These are phyloP conservation scores for Orbilia oligospora DNA, from an alignment of 2,329 filamentous ascomycete genomes.

Conservation along the genomic window DNA sequence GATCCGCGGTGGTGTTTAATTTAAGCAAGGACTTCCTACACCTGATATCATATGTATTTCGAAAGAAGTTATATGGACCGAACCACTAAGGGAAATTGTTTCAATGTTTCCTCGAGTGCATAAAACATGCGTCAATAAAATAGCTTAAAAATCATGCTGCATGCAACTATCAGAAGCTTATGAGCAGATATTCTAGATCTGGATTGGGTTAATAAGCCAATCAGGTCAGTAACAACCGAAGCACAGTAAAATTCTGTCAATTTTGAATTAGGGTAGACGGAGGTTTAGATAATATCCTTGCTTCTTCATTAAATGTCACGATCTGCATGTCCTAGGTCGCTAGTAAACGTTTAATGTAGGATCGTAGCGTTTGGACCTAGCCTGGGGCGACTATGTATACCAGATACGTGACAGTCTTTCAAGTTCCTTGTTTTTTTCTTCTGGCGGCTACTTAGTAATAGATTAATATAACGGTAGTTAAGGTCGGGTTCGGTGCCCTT, in stretches of 20 bases:
- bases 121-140: not conserved
- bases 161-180: constrained; percentile 25
- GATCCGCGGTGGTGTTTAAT: not conserved
- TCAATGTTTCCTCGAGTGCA: constrained; percentile 8
- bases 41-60: not conserved
- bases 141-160: not conserved
- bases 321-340: too few relatives aligned
- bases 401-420: not conserved
- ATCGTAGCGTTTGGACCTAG: constrained; percentile 16
- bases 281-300: not conserved
- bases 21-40: not conserved
- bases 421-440: not conserved
- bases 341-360: not conserved
- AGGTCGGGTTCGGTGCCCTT: constrained; percentile 2
- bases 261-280: not conserved
- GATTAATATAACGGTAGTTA: not conserved
- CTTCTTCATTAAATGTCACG: not conserved
- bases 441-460: not conserved
- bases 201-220: not conserved
- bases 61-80: constrained; percentile 6
- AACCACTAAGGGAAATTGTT: not conserved
- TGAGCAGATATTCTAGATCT: constrained; percentile 16
- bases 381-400: constrained; percentile 1
- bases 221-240: constrained; percentile 4
- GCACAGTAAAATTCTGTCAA: not conserved